A percentile compares a stretch with the other conserved stretches of the same genome.
These are phyloP conservation scores for Vitrella brassicaformis DNA, from an alignment of 73 alveolate genomes.

Conservation along the genomic window DNA sequence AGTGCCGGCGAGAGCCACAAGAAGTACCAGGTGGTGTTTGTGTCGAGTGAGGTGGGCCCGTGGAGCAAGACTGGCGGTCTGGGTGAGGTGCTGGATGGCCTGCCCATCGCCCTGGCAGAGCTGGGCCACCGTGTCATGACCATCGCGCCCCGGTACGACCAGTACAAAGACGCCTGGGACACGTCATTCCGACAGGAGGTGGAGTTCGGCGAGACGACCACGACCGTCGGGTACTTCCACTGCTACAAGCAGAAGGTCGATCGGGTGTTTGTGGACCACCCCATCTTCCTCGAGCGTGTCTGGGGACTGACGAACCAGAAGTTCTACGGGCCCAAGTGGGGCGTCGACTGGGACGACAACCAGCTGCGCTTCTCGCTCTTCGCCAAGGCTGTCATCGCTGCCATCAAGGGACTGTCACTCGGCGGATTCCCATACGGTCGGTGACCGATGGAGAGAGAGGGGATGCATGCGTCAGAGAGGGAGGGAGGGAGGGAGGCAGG, in stretches of 20 bases:
- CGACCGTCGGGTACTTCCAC: conserved; percentile 20
- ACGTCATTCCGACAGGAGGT: conserved; percentile 11
- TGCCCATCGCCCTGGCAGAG: conserved; percentile 33
- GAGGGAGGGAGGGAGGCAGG: too few species aligned
- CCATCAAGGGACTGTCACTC: conserved; percentile 19
- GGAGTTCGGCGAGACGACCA: conserved; percentile 14
- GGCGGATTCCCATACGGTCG: conserved; percentile 13
- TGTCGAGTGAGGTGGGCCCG: conserved; percentile 17
- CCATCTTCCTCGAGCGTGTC: conserved; percentile 18
- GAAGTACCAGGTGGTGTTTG: conserved; percentile 16
- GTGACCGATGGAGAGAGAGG: too few species aligned
- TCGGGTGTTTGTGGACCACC: conserved; percentile 18
- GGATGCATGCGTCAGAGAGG: too few species aligned
- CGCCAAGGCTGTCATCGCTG: conserved; percentile 26
- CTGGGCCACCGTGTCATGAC: conserved; percentile 30
- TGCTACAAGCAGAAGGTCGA: conserved; percentile 28
- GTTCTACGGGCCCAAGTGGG: conserved; percentile 14
- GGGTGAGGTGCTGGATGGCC: conserved; percentile 37
- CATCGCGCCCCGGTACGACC: conserved; percentile 23
- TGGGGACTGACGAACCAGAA: conserved; percentile 6
- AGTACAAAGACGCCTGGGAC: conserved; percentile 24
- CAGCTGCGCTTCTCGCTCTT: conserved; percentile 25
- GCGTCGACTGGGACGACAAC: conserved; percentile 12
- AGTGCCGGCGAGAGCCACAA: background rate
- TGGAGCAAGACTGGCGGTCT: conserved; percentile 28